Evolutionary conservation across 2,329 filamentous ascomycete species (phyloP).

Genomic region (Dactylella cylindrospora): DNA sequence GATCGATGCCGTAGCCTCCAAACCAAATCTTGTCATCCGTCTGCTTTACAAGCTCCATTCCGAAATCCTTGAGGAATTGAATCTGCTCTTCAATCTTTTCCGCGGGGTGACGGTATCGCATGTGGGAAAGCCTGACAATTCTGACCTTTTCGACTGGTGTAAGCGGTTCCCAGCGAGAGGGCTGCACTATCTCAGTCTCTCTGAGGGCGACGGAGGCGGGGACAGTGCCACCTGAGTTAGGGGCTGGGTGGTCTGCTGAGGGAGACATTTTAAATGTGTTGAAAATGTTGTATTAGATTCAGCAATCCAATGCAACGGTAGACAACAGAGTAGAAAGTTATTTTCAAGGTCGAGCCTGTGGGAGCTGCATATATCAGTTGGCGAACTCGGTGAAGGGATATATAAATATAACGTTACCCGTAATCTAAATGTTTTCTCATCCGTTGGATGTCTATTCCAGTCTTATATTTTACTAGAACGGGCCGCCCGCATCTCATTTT

Average conservation of each 20-base stretch:
- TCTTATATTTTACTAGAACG: no score
- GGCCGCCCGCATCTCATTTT: no score
- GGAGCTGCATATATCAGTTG: not conserved
- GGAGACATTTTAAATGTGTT: not conserved
- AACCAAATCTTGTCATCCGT: slow-evolving; percentile 53
- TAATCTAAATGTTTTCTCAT: not conserved
- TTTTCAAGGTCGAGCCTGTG: no score
- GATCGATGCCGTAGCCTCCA: slow-evolving; percentile 55
- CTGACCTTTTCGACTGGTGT: slow-evolving; percentile 53
- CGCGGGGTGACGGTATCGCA: slow-evolving; percentile 60
- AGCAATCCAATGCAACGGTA: no score
- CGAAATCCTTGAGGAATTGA: slow-evolving; percentile 52
- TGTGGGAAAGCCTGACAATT: slow-evolving; percentile 57
- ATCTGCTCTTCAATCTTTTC: slow-evolving; percentile 46
- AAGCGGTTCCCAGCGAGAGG: slow-evolving; percentile 3
- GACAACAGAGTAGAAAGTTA: no score
- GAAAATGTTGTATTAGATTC: slow-evolving; percentile 7
- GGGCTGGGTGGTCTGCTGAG: not conserved
- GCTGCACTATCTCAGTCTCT: slow-evolving; percentile 12
- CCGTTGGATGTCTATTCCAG: not conserved
- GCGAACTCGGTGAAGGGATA: not conserved
- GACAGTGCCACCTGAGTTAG: slow-evolving; percentile 25
- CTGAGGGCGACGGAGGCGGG: slow-evolving; percentile 18
- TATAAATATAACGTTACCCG: not conserved
- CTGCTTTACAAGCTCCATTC: slow-evolving; percentile 53